Evolutionary conservation across 1,284 basidiomycete species (phyloP), one percentile per base, ranked within the genome.

Genomic region (Schizophyllum amplum): DNA sequence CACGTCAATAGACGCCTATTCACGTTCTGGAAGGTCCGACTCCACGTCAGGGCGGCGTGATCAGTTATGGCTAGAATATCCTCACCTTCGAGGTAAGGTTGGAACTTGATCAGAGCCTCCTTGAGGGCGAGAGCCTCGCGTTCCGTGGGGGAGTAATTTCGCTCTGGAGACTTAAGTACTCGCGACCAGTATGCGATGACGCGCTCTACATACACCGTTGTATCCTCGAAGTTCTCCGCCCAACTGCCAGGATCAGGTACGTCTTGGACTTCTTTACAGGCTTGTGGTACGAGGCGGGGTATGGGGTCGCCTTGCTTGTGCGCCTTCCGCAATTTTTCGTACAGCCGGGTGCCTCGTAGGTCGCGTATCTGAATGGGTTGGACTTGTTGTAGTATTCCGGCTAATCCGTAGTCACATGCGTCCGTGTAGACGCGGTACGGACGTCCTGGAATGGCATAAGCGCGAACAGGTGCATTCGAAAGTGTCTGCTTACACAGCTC

Each of bases 61-160:
- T 73, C 69, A 0, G 70, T 72, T 1, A 71, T 59, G 1, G 64
- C 63, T 2, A 65, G 22, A 6, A 70, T 63, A 2, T 62, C 55
- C 57, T 67, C 66, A 0, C 70, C 70, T 63, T 74, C 69, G 5
- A 73, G 57, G 53, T 63, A 69, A 0, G 64, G 60, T 54, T 70
- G 69, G 52, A 74, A 72, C 54, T 71, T 70, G 33, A 72, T 65
- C 1, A 72, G 59, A 0, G 58, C 67, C 58, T 72, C 70, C 55
- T 71, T 70, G 5, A 69, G 53, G 0, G 67, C 72, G 7, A 73
- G 57, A 1, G 70, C 71, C 62, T 74, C 72, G 48, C 68, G 24
- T 61, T 74, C 71, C 0, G 71, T 74, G 0, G 70, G 60, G 1
- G 70, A 71, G 53, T 73, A 73, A 25, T 69, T 71, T 17, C 61